Percentiles rank a stretch among this genome's conserved stretches.
phyloP scores from a whole-genome alignment of 139 green algal genomes.

The Chlamydomonas asymmetrica region DNA sequence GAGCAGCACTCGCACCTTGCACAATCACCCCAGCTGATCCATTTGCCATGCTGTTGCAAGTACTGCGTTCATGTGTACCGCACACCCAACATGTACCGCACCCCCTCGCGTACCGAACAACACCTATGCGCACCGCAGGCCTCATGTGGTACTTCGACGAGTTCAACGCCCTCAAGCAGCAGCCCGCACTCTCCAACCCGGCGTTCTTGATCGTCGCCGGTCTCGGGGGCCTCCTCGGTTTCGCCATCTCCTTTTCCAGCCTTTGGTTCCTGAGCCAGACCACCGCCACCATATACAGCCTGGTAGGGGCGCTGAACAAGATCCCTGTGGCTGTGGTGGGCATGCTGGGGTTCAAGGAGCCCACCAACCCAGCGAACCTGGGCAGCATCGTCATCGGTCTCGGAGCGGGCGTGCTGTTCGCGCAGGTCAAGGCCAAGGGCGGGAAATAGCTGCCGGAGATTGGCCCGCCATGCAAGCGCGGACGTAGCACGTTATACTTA shows the following conservation, averaged over 20 bases:
- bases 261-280: conserved; percentile 92
- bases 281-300: conserved; percentile 87
- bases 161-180: conserved; percentile 21
- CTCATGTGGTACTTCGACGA: conserved; percentile 67
- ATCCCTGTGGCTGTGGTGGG: conserved; percentile 88
- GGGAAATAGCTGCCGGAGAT: too few relatives aligned
- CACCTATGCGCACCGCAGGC: conserved; percentile 44
- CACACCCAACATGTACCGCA: too few relatives aligned
- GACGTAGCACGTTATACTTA: too few relatives aligned
- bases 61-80: too few relatives aligned
- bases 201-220: conserved; percentile 35
- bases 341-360: conserved; percentile 78
- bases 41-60: too few relatives aligned
- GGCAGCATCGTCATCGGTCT: conserved; percentile 79
- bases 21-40: too few relatives aligned
- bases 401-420: conserved; percentile 75
- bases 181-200: conserved; percentile 56
- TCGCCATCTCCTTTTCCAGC: conserved; percentile 74
- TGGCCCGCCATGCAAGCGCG: too few relatives aligned
- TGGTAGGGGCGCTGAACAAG: conserved; percentile 93
- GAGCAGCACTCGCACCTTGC: too few relatives aligned
- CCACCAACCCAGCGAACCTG: conserved; percentile 78
- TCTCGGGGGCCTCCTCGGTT: conserved; percentile 41
- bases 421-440: conserved; percentile 47
- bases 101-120: too few relatives aligned